Evolutionary conservation across 2,329 filamentous ascomycete species (phyloP).

Genomic region (Coniochaeta sp.): DNA sequence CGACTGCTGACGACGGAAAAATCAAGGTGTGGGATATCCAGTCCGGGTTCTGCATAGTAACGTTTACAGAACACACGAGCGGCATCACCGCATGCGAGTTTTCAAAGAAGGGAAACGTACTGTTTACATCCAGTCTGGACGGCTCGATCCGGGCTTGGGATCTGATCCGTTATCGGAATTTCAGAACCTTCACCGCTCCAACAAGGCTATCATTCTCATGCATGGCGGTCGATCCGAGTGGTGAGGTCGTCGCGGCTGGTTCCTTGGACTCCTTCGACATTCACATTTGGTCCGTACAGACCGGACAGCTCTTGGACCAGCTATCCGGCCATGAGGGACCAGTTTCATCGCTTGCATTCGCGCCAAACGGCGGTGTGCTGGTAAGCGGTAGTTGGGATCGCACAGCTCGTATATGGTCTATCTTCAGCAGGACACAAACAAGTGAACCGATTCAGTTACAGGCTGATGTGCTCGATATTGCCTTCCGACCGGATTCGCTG

Average conservation of each 20-base stretch:
- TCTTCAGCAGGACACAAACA: slow-evolving; percentile 89
- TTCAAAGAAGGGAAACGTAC: slow-evolving; percentile 86
- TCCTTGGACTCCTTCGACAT: slow-evolving; percentile 96
- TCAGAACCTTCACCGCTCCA: slow-evolving; percentile 92
- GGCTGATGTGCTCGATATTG: slow-evolving; percentile 80
- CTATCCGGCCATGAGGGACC: slow-evolving; percentile 91
- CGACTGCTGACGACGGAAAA: slow-evolving; percentile 92
- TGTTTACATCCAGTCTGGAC: slow-evolving; percentile 92
- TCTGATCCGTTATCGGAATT: slow-evolving; percentile 90
- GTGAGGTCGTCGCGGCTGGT: slow-evolving; percentile 91
- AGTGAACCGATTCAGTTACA: slow-evolving; percentile 90
- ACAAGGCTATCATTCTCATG: slow-evolving; percentile 88
- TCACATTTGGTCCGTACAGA: slow-evolving; percentile 98
- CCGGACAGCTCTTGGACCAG: slow-evolving; percentile 86
- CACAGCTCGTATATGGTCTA: slow-evolving; percentile 91
- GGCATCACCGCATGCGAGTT: slow-evolving; percentile 94
- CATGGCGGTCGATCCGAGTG: slow-evolving; percentile 92
- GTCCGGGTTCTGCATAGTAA: slow-evolving; percentile 96
- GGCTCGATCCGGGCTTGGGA: slow-evolving; percentile 96
- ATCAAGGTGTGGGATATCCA: slow-evolving; percentile 98
- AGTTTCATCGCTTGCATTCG: slow-evolving; percentile 80
- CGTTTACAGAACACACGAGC: slow-evolving; percentile 93
- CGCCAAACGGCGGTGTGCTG: slow-evolving; percentile 74
- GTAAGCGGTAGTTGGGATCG: slow-evolving; percentile 95
- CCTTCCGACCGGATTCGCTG: slow-evolving; percentile 81